Conservation (phyloP, 768 basidiomycete genomes). For the Boletus fagicola region DNA sequence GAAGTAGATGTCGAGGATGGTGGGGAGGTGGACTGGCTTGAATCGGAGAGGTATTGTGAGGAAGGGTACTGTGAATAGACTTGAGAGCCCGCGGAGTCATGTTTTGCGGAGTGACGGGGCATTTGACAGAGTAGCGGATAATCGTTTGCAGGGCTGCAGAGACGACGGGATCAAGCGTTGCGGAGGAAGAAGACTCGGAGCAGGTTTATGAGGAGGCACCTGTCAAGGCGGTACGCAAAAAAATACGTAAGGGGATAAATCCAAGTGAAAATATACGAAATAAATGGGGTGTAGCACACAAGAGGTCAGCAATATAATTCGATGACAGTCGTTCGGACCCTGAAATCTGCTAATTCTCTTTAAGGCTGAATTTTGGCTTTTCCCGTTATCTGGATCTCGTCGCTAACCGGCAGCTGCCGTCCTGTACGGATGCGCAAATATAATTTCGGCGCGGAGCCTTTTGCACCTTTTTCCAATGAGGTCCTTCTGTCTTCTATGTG, state of each 20-base stretch:
- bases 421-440: slow-evolving; percentile 25
- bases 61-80: slow-evolving; percentile 24
- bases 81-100: slow-evolving; percentile 18
- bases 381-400: slow-evolving; percentile 33
- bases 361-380: slow-evolving; percentile 36
- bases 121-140: slow-evolving; percentile 15
- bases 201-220: slow-evolving; percentile 35
- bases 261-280: slow-evolving; percentile 25
- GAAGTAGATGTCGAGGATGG: slow-evolving; percentile 4
- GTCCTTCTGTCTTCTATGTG: slow-evolving; percentile 11
- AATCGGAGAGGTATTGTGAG: slow-evolving; percentile 28
- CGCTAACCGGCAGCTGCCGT: slow-evolving; percentile 31
- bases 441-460: slow-evolving; percentile 34
- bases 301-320: slow-evolving; percentile 26
- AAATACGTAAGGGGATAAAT: slow-evolving; percentile 34
- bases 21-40: slow-evolving; percentile 21
- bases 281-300: slow-evolving; percentile 22
- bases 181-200: slow-evolving; percentile 25
- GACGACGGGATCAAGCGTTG: slow-evolving; percentile 27
- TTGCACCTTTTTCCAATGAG: slow-evolving; percentile 13
- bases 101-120: slow-evolving; percentile 33
- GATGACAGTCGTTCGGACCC: slow-evolving; percentile 33
- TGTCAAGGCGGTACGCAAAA: slow-evolving; percentile 36
- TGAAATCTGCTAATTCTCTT: slow-evolving; percentile 31
- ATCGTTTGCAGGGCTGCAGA: slow-evolving; percentile 30